phyloP scores from a whole-genome alignment of 768 basidiomycete genomes.

The Tylopilus sp. region DNA sequence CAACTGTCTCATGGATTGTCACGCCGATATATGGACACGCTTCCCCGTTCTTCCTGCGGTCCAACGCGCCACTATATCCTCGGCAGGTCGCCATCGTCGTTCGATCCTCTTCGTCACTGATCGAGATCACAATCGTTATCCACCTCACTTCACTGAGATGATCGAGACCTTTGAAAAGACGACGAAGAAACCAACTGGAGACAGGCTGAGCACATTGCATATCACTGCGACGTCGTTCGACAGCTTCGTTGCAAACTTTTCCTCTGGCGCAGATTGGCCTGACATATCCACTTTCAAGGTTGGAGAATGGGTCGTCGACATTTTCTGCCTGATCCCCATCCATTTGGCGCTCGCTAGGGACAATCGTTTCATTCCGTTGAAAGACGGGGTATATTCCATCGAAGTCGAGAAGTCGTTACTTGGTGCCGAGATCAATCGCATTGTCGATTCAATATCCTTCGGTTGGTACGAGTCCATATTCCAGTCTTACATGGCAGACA shows the following conservation, averaged over 20 bases:
- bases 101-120: constrained; percentile 44
- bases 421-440: constrained; percentile 54
- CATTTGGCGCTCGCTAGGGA: constrained; percentile 59
- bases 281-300: constrained; percentile 36
- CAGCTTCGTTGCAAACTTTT: constrained; percentile 16
- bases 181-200: constrained; percentile 51
- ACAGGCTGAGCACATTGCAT: constrained; percentile 35
- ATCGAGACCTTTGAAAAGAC: constrained; percentile 45
- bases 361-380: constrained; percentile 59
- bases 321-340: constrained; percentile 62
- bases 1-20: constrained; percentile 53
- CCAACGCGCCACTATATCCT: constrained; percentile 40
- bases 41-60: constrained; percentile 56
- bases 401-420: constrained; percentile 51
- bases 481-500: constrained; percentile 57
- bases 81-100: constrained; percentile 28
- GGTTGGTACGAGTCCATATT: constrained; percentile 68
- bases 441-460: constrained; percentile 54
- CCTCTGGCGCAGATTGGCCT: constrained; percentile 15
- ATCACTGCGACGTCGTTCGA: constrained; percentile 31
- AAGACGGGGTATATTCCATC: constrained; percentile 50
- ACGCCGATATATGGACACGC: constrained; percentile 55
- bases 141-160: constrained; percentile 42
- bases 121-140: constrained; percentile 33
- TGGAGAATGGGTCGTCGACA: constrained; percentile 61